phyloP scores from a whole-genome alignment of 495 filamentous ascomycete genomes.

The Daldinia bambusicola region DNA sequence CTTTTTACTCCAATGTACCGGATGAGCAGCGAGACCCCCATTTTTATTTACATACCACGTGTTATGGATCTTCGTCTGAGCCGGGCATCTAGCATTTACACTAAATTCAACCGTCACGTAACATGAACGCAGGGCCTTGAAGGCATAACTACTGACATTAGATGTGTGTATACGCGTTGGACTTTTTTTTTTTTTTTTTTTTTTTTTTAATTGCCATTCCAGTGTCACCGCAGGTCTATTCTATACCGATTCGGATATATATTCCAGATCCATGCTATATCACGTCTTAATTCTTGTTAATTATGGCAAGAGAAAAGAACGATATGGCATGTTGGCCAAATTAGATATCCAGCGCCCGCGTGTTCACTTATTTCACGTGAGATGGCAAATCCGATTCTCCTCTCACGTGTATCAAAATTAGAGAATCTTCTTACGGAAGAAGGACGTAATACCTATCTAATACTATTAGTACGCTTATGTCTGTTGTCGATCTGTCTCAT shows the following conservation, averaged over 20 bases:
- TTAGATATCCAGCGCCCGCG: not conserved
- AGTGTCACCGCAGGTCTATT: too few species aligned
- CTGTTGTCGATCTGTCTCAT: not conserved
- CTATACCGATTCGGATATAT: not conserved
- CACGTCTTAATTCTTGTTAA: not conserved
- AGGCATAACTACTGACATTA: too few species aligned
- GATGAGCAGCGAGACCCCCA: not conserved
- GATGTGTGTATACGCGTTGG: too few species aligned
- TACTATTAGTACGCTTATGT: not conserved
- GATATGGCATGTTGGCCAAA: not conserved
- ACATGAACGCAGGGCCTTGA: not conserved
- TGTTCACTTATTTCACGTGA: not conserved
- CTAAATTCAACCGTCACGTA: constrained; percentile 10
- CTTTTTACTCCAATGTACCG: constrained; percentile 2
- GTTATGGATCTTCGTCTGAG: constrained; percentile 9
- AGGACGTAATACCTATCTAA: not conserved
- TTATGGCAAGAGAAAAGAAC: too few species aligned
- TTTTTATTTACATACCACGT: constrained; percentile 15
- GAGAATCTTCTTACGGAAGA: not conserved
- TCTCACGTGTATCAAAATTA: not conserved
- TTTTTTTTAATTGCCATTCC: too few species aligned
- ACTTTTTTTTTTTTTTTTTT: not conserved
- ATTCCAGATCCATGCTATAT: not conserved
- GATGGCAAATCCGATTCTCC: not conserved
- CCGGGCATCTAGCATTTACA: not conserved